Evolutionary conservation across 202 grass and related monocot species (phyloP), one percentile per base, ranked within the genome.

Genomic region (Miscanthus sacchariflorus): DNA sequence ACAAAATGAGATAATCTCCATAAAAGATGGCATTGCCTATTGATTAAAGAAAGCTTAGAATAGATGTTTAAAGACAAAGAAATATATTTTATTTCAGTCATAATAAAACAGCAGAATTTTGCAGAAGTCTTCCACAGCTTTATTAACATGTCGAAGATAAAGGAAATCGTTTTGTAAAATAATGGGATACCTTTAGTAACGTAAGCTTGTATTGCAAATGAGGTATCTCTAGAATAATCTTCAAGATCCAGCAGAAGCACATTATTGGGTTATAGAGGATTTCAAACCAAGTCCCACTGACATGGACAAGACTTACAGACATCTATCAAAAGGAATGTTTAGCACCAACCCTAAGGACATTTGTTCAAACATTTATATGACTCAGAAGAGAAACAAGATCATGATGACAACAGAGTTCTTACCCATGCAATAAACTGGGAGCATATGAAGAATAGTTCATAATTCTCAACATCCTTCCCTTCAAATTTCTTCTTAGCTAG

Each of bases 231-330:
- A 99, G 54, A 86, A 99, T 75, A 89, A 88, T 81, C 89, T 95
- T 99, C 82, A 93, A 79, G 63, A 92, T 92, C 96, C 94, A 99
- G 87, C 91, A 96, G 58, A 96, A 86, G 71, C 92, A 96, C 67
- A 95, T 84, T 48, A 93, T 79, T 67, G 89, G 90, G 80, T 91
- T 99, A 76, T 86, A 92, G 64, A 99, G 74, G 72, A 95, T 59
- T 81, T 86, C 48, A 27, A 92, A 86, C 96, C 94, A 99, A 78
- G 70, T 23, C 28, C 80, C 88, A 23, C 77, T 68, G 25, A 52
- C 56, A 68, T 76, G 86, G 12, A 88, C 49, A 74, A 99, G 84
- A 65, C 71, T 79, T 68, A 86, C 81, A 70, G 81, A 77, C 33
- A 95, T 85, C 96, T 99, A 83, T 59, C 70, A 67, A 73, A 81